These are phyloP conservation scores for Cyclospora cayetanensis DNA, from an alignment of 169 alveolate genomes.

Conservation along the genomic window DNA sequence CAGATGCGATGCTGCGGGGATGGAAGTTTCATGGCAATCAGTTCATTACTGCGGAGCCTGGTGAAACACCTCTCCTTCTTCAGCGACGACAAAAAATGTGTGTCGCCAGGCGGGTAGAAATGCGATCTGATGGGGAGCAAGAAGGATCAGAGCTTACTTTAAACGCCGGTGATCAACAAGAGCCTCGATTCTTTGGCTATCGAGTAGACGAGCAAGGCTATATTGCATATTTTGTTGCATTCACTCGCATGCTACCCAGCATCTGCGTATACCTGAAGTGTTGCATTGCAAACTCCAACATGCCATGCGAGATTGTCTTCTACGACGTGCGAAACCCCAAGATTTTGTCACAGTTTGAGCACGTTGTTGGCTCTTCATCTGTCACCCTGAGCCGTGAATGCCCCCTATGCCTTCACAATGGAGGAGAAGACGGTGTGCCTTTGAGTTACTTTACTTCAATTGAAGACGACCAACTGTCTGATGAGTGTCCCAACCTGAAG, in stretches of 20 bases:
- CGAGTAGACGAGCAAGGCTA: constrained; percentile 49
- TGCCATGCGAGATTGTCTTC: constrained; percentile 60
- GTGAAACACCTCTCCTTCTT: not conserved
- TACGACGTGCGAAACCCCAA: constrained; percentile 38
- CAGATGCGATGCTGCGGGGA: constrained; percentile 42
- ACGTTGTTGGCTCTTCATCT: constrained; percentile 27
- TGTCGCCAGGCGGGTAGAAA: constrained; percentile 48
- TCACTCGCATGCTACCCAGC: constrained; percentile 57
- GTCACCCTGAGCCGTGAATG: constrained; percentile 43
- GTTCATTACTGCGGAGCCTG: constrained; percentile 24
- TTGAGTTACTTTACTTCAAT: constrained; percentile 46
- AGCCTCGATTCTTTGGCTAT: constrained; percentile 54
- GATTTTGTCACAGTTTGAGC: not conserved
- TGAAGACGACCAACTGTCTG: constrained; percentile 20
- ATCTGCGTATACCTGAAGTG: constrained; percentile 4
- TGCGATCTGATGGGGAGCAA: constrained; percentile 50
- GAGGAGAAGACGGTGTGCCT: constrained; percentile 59
- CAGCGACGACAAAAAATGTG: constrained; percentile 42
- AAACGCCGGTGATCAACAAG: constrained; percentile 50
- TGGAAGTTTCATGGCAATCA: constrained; percentile 43
- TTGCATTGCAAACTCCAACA: constrained; percentile 41
- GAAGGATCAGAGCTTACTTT: constrained; percentile 47
- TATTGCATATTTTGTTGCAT: constrained; percentile 45
- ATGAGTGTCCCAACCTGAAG: constrained; percentile 41
- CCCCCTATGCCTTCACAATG: constrained; percentile 46